These are phyloP conservation scores for Tephrocybe sp. DNA, from an alignment of 768 basidiomycete species.

Conservation along the genomic window DNA sequence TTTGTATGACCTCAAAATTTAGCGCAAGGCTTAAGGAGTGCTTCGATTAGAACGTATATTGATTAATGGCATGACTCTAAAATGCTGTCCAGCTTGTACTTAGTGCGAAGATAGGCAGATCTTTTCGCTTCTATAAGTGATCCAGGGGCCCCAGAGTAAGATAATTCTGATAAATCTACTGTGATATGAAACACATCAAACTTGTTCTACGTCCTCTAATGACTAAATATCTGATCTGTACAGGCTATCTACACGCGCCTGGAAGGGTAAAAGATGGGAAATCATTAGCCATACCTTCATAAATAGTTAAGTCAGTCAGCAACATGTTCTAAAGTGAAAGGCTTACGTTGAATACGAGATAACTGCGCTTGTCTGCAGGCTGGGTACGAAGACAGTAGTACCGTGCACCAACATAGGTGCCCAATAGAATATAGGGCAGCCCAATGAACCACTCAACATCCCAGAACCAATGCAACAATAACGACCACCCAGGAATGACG, in stretches of 20 bases:
- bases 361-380: constrained; percentile 20
- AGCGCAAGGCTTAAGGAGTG: too few relatives aligned
- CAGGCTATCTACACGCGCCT: constrained; percentile 1
- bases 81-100: too few relatives aligned
- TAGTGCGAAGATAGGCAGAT: too few relatives aligned
- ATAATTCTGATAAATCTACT: too few relatives aligned
- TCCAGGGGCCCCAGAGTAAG: too few relatives aligned
- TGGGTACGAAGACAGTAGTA: constrained; percentile 18
- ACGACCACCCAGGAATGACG: constrained; percentile 18
- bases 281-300: constrained; percentile 22
- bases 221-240: too few relatives aligned
- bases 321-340: background rate
- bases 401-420: constrained; percentile 15
- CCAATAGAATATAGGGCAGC: constrained; percentile 8
- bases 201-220: too few relatives aligned
- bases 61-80: too few relatives aligned
- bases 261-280: constrained; percentile 11
- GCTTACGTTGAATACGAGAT: constrained; percentile 26
- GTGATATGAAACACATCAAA: too few relatives aligned
- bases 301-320: background rate
- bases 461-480: constrained; percentile 13
- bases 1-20: too few relatives aligned
- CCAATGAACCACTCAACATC: background rate
- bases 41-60: too few relatives aligned
- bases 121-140: too few relatives aligned